Evolutionary conservation across 306 rosid genomes (phyloP), one percentile per base, ranked within the genome.

Genomic region (Vigna reflexopilosa): DNA sequence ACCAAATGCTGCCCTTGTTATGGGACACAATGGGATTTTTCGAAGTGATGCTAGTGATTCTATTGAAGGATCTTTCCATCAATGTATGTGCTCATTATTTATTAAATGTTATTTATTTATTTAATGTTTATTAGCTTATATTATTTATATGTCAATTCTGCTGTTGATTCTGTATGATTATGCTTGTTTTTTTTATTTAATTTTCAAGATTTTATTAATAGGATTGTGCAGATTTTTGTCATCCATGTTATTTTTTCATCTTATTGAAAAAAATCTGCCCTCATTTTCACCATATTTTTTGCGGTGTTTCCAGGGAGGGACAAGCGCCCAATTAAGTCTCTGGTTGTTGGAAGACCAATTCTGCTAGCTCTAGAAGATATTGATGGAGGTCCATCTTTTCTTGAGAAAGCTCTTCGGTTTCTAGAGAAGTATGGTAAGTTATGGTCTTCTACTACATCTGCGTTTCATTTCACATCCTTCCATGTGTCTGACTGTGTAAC

Each of bases 321-420:
- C 56, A 93, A 90, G 80, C 91, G 97, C 45, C 98, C 97, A 6
- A 90, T 93, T 54, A 96, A 96, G 85, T 96, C 99, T 65, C 86
- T 93, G 87, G 99, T 93, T 70, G 97, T 96, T 84, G 99, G 99
- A 86, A 91, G 99, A 76, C 99, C 99, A 45, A 96, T 96, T 86
- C 84, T 96, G 45, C 91, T 96, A 81, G 99, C 99, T 52, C 82
- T 96, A 73, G 99, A 96, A 86, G 99, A 96, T 86, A 96, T 96
- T 86, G 99, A 96, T 74, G 99, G 99, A 77, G 93, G 98, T 75
- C 99, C 99, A 74, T 96, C 99, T 67, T 96, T 96, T 85, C 98
- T 96, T 51, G 99, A 96, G 83, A 96, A 93, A 77, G 99, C 99
- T 81, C 91, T 96, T 83, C 88, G 90, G 75, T 96, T 90, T 84